phyloP scores from a whole-genome alignment of 805 yeast species.

The Myxozyma neotropica region DNA sequence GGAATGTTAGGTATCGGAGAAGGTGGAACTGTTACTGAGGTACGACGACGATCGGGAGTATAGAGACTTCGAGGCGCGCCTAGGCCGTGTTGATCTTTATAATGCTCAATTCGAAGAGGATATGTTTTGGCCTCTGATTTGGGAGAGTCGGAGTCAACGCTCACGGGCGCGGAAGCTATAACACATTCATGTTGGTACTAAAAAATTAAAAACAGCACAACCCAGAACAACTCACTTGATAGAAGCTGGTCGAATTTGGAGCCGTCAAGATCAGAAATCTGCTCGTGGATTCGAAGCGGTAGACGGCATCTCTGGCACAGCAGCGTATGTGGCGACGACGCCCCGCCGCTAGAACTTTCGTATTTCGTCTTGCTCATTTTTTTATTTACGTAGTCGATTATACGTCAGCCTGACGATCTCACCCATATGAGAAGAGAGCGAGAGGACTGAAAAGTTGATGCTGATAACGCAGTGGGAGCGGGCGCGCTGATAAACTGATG shows the following conservation, averaged over 20 bases:
- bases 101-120: not conserved
- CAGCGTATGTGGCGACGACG: not conserved
- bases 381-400: no score
- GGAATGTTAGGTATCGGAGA: slow-evolving; percentile 1
- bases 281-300: slow-evolving; percentile 31
- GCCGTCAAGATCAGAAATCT: slow-evolving; percentile 16
- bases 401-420: no score
- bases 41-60: not conserved
- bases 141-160: not conserved
- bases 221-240: slow-evolving; percentile 14
- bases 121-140: not conserved
- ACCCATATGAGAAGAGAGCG: no score
- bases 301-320: slow-evolving; percentile 34
- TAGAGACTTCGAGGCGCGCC: slow-evolving; percentile 3
- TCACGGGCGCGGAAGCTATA: slow-evolving; percentile 14
- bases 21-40: slow-evolving; percentile 2
- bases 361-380: not conserved
- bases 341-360: not conserved
- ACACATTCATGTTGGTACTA: not conserved
- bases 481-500: no score
- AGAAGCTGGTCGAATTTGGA: slow-evolving; percentile 18
- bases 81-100: slow-evolving; percentile 12
- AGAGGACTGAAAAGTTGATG: no score
- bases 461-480: no score
- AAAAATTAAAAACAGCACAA: not conserved